Base-by-base conservation (phyloP, 352 stramenopile species). In the Albugo candida region DNA sequence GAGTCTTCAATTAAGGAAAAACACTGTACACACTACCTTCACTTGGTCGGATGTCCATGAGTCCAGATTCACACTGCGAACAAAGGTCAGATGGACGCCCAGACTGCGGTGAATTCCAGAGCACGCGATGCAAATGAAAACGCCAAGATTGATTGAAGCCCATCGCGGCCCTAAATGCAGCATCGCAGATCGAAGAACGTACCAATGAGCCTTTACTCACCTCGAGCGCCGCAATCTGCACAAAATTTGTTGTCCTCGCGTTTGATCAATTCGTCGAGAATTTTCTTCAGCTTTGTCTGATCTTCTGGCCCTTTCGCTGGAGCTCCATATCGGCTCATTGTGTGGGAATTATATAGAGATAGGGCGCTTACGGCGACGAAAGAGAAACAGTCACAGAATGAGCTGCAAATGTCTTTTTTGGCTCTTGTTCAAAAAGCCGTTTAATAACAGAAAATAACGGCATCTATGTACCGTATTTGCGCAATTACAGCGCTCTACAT, bases 111-210 rank as follows among this genome's bases (percentile, higher is more conserved):
- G 89, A 57, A 95, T 92, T 24, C 85, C 88, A 13, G 83, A 91
- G 63, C 89, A 97, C 42, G 81, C 70, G 55, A 95, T 94, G 66
- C 89, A 97, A 53, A 97, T 87, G 61, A 97, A 96, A 17, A 95
- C 83, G 24, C 89, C 89, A 14, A 95, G 61, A 64, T 93, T 97
- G 53, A 95, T 92, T 21, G 77, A 93, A 27, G 84, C 86, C 89
- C 89, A 97, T 45, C 81, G 83, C 21, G 88, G 88, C 0, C 74
- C 64, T 74, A 11, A 48, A 34, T 20, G 65, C 49, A 1, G 60
- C 59, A 20, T 36, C 45, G 38, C 58, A 67, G 42, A 69, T 59
- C 1, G 60, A 43, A 43, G 16, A 18, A 16, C 6, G 42, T 4
- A 42, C 36, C 48, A 61, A 12, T 14, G 18, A 21, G 35, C n/a